Base-by-base conservation (phyloP, 345 rosid species). In the Salix arbutifolia region DNA sequence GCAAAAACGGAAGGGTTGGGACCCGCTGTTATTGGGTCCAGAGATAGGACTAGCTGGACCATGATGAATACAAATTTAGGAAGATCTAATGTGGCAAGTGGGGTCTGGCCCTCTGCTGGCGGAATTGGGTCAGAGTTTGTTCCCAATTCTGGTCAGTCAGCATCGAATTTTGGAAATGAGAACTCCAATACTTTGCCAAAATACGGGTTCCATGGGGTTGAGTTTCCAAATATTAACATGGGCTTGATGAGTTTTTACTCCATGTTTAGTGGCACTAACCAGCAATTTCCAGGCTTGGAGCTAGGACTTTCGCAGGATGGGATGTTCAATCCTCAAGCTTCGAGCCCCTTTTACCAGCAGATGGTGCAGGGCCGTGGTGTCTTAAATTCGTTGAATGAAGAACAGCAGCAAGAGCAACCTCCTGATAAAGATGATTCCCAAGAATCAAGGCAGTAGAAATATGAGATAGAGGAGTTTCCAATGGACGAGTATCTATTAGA, bases 41-140 rank as follows among this genome's bases (percentile, higher is more conserved):
- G 86, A 85, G 92, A 81, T 72, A 88, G 90, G 83, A 68, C 85
- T 65, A 84, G 77, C 73, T 94, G 96, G 96, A 66, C 84, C 69
- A 81, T 81, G 88, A 83, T 81, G 25, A 88, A 81, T 61, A 87
- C 84, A 62, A 89, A 83, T 75, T 82, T 81, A 68, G 89, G 89
- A 48, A 84, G 97, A 85, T 69, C 76, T 53, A 53, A 56, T 72
- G 44, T 79, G 2, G 44, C 75, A 7, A 69, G 76, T 68, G 87
- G 85, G 60, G 33, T 70, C 10, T 89, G 92, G 89, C 85, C 88
- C 48, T 60, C 86, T 74, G 38, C 73, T 52, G 83, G 81, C 61
- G 85, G 90, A 74, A 77, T 75, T 68, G 88, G 88, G 58, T 74
- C 84, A 65, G 92, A 89, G n/a, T 82, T 86, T 72, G 67, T 74